These are phyloP conservation scores for Mycena chlorophos DNA, from an alignment of 768 basidiomycete species.

Conservation along the genomic window DNA sequence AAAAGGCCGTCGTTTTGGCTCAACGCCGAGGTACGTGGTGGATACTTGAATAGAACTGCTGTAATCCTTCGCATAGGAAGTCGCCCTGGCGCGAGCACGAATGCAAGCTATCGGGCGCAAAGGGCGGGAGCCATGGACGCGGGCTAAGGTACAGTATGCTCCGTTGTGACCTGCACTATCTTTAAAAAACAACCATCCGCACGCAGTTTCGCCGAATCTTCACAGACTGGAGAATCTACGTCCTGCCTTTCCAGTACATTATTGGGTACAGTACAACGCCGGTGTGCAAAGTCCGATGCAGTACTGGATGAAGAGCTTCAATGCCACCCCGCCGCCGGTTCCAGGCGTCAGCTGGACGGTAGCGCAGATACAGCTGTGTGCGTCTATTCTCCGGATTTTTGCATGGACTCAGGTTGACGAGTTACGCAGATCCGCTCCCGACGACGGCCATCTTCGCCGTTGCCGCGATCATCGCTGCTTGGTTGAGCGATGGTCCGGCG, in stretches of 20 bases:
- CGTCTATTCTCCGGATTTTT: no score
- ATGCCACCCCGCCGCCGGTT: neutral
- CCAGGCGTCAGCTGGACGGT: neutral
- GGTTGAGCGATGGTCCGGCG: neutral
- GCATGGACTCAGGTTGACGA: no score
- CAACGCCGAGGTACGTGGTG: neutral
- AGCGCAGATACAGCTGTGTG: neutral
- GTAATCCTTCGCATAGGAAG: slow-evolving; percentile 4
- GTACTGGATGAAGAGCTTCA: neutral
- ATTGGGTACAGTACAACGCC: slow-evolving; percentile 17
- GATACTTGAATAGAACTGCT: neutral
- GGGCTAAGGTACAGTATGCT: slow-evolving; percentile 2
- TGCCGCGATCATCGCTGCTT: neutral
- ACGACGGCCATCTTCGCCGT: neutral
- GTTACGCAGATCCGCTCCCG: neutral
- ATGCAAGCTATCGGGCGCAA: slow-evolving; percentile 21
- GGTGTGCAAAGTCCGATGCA: neutral
- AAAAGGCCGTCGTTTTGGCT: slow-evolving; percentile 13
- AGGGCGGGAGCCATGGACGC: slow-evolving; percentile 16
- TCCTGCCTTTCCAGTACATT: slow-evolving; percentile 19
- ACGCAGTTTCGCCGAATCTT: slow-evolving; percentile 16
- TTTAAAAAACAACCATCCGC: neutral
- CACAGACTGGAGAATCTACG: slow-evolving; percentile 18
- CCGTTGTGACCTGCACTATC: no score
- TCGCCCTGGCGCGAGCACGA: slow-evolving; percentile 16